A percentile compares a stretch with the other conserved stretches of the same genome.
phyloP scores from a whole-genome alignment of 2,329 filamentous ascomycete species.

The Rhynchosporium graminicola region DNA sequence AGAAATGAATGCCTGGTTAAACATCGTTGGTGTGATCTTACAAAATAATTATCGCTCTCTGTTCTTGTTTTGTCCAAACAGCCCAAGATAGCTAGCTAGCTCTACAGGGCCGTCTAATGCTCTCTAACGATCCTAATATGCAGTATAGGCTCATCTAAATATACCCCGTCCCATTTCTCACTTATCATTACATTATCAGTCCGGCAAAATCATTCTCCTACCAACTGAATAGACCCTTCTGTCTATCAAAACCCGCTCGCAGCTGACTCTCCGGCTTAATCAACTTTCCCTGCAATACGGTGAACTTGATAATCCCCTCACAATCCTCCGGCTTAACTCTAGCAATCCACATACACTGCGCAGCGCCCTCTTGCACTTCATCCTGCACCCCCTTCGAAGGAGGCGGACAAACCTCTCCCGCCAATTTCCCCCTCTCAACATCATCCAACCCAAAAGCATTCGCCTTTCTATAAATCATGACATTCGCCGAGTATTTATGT shows the following conservation, averaged over 20 bases:
- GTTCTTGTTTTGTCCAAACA: too few relatives aligned
- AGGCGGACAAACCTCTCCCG: conserved; percentile 38
- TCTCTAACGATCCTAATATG: not conserved
- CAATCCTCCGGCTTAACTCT: conserved; percentile 84
- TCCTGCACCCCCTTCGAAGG: conserved; percentile 35
- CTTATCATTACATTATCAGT: not conserved
- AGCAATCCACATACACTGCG: conserved; percentile 91
- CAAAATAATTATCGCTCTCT: not conserved
- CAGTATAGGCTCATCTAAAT: not conserved
- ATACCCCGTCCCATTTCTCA: not conserved
- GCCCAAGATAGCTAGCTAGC: not conserved
- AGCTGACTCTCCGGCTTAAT: conserved; percentile 86
- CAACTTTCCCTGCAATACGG: conserved; percentile 88
- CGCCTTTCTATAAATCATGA: conserved; percentile 77
- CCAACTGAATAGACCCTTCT: conserved; percentile 83
- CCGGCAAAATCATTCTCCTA: conserved; percentile 42
- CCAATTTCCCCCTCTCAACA: conserved; percentile 39
- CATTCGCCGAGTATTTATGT: conserved; percentile 94
- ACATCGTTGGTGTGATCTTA: not conserved
- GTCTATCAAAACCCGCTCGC: conserved; percentile 85
- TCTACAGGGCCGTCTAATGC: not conserved
- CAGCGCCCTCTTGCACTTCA: conserved; percentile 58
- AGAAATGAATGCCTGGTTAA: too few relatives aligned
- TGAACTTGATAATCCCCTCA: conserved; percentile 88
- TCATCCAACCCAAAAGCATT: conserved; percentile 41